These are phyloP conservation scores for Citrullus amarus DNA, from an alignment of 306 rosid genomes.

Conservation along the genomic window DNA sequence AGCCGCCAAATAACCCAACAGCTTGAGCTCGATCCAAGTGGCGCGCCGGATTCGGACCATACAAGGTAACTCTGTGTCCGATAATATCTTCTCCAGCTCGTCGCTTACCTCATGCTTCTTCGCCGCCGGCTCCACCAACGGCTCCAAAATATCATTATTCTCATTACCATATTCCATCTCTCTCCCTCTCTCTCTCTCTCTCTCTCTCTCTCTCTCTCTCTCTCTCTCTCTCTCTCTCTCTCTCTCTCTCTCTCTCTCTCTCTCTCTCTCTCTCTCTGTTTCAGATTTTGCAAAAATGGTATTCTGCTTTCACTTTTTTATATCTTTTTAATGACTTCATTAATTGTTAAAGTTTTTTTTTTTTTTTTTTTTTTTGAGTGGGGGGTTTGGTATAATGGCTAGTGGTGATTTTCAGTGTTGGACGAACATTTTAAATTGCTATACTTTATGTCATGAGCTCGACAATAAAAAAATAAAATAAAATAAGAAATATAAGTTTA, in stretches of 20 bases:
- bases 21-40: slow-evolving; percentile 38
- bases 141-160: neutral
- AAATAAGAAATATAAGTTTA: too few species aligned
- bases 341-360: too few species aligned
- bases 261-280: neutral
- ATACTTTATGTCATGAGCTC: too few species aligned
- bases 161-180: neutral
- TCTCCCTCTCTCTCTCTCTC: neutral
- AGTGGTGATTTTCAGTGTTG: too few species aligned
- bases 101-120: slow-evolving; percentile 3
- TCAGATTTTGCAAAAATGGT: neutral
- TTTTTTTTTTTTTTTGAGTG: too few species aligned
- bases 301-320: neutral
- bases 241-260: neutral
- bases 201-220: too few species aligned
- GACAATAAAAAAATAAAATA: too few species aligned
- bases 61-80: slow-evolving; percentile 13
- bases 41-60: slow-evolving; percentile 31
- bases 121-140: neutral
- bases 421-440: too few species aligned
- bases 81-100: slow-evolving; percentile 35
- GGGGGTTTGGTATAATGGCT: too few species aligned
- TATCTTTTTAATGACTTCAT: too few species aligned
- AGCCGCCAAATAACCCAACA: slow-evolving; percentile 40
- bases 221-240: neutral